Evolutionary conservation across 495 filamentous ascomycete species (phyloP), one percentile per base, ranked within the genome.

Genomic region (Aspergillus indologenus): DNA sequence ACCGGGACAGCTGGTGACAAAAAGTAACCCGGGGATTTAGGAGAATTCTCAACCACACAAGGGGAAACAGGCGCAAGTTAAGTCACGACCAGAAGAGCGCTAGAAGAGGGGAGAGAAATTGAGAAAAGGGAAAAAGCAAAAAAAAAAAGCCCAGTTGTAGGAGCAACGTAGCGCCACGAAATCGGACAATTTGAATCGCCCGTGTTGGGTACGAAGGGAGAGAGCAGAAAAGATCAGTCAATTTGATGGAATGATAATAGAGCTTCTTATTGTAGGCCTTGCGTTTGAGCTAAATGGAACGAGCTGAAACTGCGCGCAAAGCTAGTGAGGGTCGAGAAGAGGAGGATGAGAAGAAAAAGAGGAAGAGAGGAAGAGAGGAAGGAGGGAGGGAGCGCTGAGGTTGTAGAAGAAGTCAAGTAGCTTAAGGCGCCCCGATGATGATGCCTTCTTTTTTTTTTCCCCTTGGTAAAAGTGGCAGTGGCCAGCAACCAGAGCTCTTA

Each of bases 221-320:
- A 15, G 12, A 2, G 34, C 5, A 11, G 46, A 56, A 56, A 26
- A 45, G 44, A 46, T 52, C 53, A 34, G 47, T 53, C 43, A 50
- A 17, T 50, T 3, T 45, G 26, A 54, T 43, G 50, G 31, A 15
- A 61, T 29, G 26, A 29, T 26, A 21, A 44, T 29, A 31, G 23
- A 29, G 34, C 34, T 40, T 40, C 34, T 40, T 40, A 40, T 40
- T 40, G 12, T 7, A 11, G 34, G 5, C 6, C 12, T 14, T 40
- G 34, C 12, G 34, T 40, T 14, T 11, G 23, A 44, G 43, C 43
- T 23, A 57, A 48, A 55, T 55, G 21, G 26, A 18, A 51, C 21
- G 23, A 48, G 9, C 44, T 26, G n/a, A 20, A 14, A 53, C 45
- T 46, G 42, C 46, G 52, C 17, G 48, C 48, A 56, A 60, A 53